Conservation (phyloP, 768 basidiomycete species). For the Mrakia gelida region DNA sequence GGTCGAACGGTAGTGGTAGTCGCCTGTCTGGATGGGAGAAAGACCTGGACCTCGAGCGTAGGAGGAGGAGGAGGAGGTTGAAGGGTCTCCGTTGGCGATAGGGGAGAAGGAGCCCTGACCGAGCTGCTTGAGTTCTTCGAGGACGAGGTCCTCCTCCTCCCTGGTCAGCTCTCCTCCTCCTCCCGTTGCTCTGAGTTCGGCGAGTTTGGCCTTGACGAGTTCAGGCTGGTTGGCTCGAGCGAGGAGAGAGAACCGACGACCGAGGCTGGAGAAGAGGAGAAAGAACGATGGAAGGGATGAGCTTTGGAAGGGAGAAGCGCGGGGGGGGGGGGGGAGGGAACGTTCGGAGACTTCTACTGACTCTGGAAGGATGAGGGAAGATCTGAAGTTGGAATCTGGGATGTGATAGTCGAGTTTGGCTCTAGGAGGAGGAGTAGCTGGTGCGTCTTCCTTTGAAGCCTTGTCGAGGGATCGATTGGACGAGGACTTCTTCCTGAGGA, state of each 20-base stretch:
- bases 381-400: constrained; percentile 2
- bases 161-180: neutral
- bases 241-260: constrained; percentile 24
- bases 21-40: neutral
- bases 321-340: neutral
- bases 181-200: neutral
- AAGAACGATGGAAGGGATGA: neutral
- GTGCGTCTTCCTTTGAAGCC: neutral
- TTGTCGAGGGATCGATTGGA: constrained; percentile 10
- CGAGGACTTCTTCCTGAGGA: constrained; percentile 22
- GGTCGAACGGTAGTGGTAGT: neutral
- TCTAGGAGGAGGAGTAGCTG: neutral
- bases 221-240: constrained; percentile 10
- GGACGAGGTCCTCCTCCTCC: constrained; percentile 30
- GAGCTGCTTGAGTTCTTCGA: constrained; percentile 24
- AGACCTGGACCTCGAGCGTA: neutral
- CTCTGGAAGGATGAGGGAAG: constrained; percentile 25
- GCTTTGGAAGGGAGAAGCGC: neutral
- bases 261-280: constrained; percentile 7
- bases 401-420: neutral
- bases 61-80: neutral
- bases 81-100: neutral
- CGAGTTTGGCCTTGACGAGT: constrained; percentile 15
- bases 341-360: neutral
- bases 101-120: neutral